Conservation (phyloP, 345 rosid genomes). For the Angophora floribunda region DNA sequence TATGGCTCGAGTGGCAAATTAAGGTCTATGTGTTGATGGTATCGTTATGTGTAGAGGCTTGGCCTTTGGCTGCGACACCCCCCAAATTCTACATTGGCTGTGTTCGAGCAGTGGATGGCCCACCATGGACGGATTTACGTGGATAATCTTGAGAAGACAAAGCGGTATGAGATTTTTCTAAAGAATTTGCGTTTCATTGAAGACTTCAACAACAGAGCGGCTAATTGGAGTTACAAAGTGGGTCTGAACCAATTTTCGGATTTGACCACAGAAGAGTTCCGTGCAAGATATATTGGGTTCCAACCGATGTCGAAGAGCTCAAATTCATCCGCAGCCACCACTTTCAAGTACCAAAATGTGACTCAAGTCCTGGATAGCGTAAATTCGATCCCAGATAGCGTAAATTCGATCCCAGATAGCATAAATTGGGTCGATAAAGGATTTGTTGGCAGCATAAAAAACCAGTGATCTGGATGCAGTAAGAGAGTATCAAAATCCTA, state of each 20-base stretch:
- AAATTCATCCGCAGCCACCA: not conserved
- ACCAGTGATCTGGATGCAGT: slow-evolving; percentile 23
- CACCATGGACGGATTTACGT: not conserved
- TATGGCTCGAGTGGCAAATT: no score
- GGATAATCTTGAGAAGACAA: not conserved
- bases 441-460: not conserved
- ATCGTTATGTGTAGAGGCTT: no score
- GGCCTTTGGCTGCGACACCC: no score
- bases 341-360: not conserved
- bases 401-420: no score
- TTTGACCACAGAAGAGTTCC: slow-evolving; percentile 19
- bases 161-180: not conserved
- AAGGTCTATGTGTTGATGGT: no score
- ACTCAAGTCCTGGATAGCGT: no score
- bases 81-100: no score
- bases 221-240: slow-evolving; percentile 16
- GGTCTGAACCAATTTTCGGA: slow-evolving; percentile 24
- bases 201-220: not conserved
- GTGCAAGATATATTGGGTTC: not conserved
- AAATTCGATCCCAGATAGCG: no score
- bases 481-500: not conserved
- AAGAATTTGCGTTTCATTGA: not conserved
- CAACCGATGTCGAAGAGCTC: not conserved
- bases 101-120: not conserved
- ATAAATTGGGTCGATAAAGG: not conserved